Conservation (phyloP, 352 stramenopile genomes). For the Pythium rhizo-oryzae region DNA sequence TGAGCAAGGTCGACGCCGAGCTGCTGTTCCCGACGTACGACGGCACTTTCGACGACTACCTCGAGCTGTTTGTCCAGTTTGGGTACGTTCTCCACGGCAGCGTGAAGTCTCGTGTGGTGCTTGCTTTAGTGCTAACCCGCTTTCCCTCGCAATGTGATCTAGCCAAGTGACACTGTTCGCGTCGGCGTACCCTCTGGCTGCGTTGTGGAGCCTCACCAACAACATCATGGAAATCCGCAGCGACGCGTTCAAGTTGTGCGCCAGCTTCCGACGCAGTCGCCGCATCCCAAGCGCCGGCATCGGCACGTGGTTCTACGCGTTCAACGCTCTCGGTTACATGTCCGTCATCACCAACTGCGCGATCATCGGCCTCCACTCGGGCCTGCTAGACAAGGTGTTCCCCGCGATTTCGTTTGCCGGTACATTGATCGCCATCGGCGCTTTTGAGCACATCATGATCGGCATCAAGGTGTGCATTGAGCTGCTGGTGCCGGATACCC, state of each 20-base stretch:
- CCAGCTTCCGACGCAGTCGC: conserved; percentile 77
- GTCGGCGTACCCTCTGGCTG: conserved; percentile 92
- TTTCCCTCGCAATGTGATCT: neutral
- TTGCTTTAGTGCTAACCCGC: neutral
- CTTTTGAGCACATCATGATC: conserved; percentile 85
- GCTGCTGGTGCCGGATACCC: conserved; percentile 74
- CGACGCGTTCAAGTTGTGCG: conserved; percentile 95
- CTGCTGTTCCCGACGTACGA: conserved; percentile 83
- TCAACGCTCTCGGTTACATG: conserved; percentile 91
- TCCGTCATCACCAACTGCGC: conserved; percentile 95
- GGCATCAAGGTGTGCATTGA: conserved; percentile 80
- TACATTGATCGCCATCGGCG: conserved; percentile 51
- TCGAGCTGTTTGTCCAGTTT: conserved; percentile 94
- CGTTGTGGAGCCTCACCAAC: conserved; percentile 93
- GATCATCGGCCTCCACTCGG: conserved; percentile 92
- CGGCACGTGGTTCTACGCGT: conserved; percentile 92
- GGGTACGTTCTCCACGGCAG: conserved; percentile 62
- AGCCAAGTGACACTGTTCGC: conserved; percentile 95
- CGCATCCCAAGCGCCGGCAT: conserved; percentile 81
- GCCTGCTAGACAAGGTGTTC: conserved; percentile 71
- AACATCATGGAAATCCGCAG: conserved; percentile 95
- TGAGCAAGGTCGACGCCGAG: conserved; percentile 79
- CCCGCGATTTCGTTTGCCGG: conserved; percentile 63
- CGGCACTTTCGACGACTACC: conserved; percentile 93
- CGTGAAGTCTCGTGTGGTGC: neutral